Percentiles rank a stretch among this genome's conserved stretches.
These are phyloP conservation scores for Penicillium coffeae DNA, from an alignment of 495 filamentous ascomycete genomes.

Conservation along the genomic window DNA sequence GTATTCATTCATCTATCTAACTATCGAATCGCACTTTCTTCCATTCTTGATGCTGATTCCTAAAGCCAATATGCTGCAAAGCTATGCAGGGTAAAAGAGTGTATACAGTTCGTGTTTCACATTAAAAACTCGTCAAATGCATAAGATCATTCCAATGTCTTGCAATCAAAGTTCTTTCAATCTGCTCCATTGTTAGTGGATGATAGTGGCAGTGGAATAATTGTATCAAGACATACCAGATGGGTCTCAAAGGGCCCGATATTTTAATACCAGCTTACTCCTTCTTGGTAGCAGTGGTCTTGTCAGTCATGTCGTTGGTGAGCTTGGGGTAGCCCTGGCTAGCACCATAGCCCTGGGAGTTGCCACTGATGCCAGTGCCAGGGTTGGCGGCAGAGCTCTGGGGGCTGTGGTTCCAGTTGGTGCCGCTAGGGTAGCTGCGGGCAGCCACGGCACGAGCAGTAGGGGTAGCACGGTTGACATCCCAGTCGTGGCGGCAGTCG, in stretches of 20 bases:
- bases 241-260: background rate
- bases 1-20: slow-evolving; percentile 8
- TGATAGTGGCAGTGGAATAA: too few relatives aligned
- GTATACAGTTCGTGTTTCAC: slow-evolving; percentile 27
- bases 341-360: background rate
- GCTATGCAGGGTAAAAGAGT: slow-evolving; percentile 16
- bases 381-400: background rate
- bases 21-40: slow-evolving; percentile 1
- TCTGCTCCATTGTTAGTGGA: background rate
- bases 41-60: background rate
- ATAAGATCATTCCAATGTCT: slow-evolving; percentile 7
- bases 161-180: background rate
- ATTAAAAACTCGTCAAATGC: slow-evolving; percentile 13
- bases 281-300: slow-evolving; percentile 7
- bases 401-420: background rate
- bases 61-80: slow-evolving; percentile 2
- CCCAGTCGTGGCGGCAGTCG: slow-evolving; percentile 10
- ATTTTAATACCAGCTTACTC: slow-evolving; percentile 6
- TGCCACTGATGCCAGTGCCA: background rate
- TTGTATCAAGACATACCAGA: slow-evolving; percentile 1
- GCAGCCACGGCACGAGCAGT: slow-evolving; percentile 6
- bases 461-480: slow-evolving; percentile 9
- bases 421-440: slow-evolving; percentile 6
- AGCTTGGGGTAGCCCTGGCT: slow-evolving; percentile 4
- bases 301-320: slow-evolving; percentile 7